phyloP scores from a whole-genome alignment of 352 stramenopile genomes.

The Globisporangium takayamanum region DNA sequence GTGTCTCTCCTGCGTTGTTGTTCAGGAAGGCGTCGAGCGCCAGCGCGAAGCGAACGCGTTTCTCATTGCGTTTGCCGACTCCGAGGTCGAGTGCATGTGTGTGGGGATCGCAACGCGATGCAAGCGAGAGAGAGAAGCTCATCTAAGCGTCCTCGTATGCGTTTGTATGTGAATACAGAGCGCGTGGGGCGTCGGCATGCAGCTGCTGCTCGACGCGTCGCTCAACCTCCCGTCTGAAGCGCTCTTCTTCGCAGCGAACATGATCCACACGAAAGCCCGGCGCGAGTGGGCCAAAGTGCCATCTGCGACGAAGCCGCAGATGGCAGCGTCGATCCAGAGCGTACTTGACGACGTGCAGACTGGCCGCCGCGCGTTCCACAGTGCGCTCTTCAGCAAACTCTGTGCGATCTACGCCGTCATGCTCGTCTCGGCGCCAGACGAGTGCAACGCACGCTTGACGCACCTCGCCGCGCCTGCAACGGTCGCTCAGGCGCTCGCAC shows the following conservation, averaged over 20 bases:
- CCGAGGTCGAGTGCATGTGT: slow-evolving; percentile 21
- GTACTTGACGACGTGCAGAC: slow-evolving; percentile 32
- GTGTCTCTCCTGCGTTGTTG: not conserved
- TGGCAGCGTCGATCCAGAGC: slow-evolving; percentile 29
- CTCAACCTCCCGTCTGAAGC: slow-evolving; percentile 36
- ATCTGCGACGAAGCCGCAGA: slow-evolving; percentile 22
- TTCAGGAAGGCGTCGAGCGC: slow-evolving; percentile 45
- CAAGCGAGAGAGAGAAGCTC: too few relatives aligned
- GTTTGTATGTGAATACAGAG: slow-evolving; percentile 11
- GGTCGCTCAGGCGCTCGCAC: slow-evolving; percentile 10
- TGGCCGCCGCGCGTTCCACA: slow-evolving; percentile 19
- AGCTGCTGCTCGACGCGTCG: slow-evolving; percentile 44
- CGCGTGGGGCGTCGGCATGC: slow-evolving; percentile 42
- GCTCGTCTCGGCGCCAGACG: slow-evolving; percentile 44
- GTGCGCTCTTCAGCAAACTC: slow-evolving; percentile 48
- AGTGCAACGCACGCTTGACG: slow-evolving; percentile 38
- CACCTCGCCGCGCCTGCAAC: slow-evolving; percentile 18
- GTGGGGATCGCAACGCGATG: not conserved
- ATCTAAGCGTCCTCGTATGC: too few relatives aligned
- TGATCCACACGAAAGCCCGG: slow-evolving; percentile 60
- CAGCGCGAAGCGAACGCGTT: slow-evolving; percentile 71
- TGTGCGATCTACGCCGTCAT: slow-evolving; percentile 50
- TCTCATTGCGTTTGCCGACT: slow-evolving; percentile 44
- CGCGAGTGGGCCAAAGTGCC: slow-evolving; percentile 55
- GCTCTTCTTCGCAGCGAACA: slow-evolving; percentile 74